These are phyloP conservation scores for Rhizoclosmatium globosum DNA, from an alignment of 192 early-diverging fungal species.

Conservation along the genomic window DNA sequence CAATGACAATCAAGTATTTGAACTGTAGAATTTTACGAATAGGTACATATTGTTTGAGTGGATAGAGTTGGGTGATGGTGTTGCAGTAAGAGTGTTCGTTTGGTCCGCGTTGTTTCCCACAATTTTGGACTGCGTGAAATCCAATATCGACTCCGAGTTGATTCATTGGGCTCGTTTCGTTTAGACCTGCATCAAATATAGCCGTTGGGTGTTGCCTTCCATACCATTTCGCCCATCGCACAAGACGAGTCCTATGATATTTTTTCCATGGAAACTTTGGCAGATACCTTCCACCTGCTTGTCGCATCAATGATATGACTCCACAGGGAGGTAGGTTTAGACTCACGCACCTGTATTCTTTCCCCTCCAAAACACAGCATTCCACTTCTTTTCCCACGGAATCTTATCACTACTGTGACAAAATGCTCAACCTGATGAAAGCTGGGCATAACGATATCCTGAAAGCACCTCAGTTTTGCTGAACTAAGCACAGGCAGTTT, in stretches of 20 bases:
- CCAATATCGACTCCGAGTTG: not conserved
- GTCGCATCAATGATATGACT: too few relatives aligned
- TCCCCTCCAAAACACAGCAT: conserved; percentile 3
- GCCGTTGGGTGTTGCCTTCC: not conserved
- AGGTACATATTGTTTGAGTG: not conserved
- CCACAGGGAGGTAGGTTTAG: too few relatives aligned
- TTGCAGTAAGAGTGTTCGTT: not conserved
- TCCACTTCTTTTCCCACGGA: not conserved
- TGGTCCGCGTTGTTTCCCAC: not conserved
- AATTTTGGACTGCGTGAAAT: conserved; percentile 1
- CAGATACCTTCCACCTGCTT: not conserved
- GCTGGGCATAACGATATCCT: not conserved
- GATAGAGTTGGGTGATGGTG: not conserved
- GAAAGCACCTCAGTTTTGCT: not conserved
- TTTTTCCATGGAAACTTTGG: not conserved
- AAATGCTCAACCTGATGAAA: not conserved
- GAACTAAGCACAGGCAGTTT: not conserved
- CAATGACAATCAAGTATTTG: conserved; percentile 21
- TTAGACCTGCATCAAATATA: not conserved
- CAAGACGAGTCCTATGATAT: not conserved
- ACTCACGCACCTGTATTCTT: not conserved
- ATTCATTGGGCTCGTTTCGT: not conserved
- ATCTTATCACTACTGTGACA: not conserved
- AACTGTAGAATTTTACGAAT: not conserved
- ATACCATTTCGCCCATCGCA: not conserved